Conservation (phyloP, 805 yeast genomes). For the Candida ascalaphidarum region DNA sequence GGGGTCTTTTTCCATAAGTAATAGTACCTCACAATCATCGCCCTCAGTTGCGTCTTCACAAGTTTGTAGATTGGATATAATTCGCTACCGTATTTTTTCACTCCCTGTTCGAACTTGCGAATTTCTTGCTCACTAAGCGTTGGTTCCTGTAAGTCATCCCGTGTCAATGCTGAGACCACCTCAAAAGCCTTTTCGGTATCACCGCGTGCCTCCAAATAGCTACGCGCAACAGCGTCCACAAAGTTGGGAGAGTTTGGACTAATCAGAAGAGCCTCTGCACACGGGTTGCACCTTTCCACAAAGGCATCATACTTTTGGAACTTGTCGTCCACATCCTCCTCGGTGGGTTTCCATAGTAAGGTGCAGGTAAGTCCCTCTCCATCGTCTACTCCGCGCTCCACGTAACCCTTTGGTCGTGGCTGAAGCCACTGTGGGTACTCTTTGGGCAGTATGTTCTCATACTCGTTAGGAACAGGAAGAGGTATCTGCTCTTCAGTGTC, state of each 20-base stretch:
- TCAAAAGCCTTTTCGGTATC: conserved; percentile 42
- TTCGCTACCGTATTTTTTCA: conserved; percentile 67
- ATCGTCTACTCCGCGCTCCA: conserved; percentile 75
- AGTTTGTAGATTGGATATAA: conserved; percentile 61
- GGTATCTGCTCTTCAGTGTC: conserved; percentile 8
- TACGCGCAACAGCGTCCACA: conserved; percentile 60
- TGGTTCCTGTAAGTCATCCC: conserved; percentile 66
- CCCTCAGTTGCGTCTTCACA: conserved; percentile 64
- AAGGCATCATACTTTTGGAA: background rate
- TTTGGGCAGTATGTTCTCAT: conserved; percentile 25
- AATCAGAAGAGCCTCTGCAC: conserved; percentile 49
- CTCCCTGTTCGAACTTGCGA: conserved; percentile 64
- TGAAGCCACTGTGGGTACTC: conserved; percentile 71
- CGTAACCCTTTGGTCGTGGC: conserved; percentile 69
- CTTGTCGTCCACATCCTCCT: conserved; percentile 11
- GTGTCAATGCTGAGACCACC: conserved; percentile 39
- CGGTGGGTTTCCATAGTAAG: conserved; percentile 56
- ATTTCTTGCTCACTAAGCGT: conserved; percentile 60
- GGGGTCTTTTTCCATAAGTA: conserved; percentile 88
- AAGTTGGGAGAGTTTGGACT: conserved; percentile 71
- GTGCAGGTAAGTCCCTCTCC: conserved; percentile 43
- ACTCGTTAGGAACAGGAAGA: conserved; percentile 42
- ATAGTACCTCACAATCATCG: conserved; percentile 80
- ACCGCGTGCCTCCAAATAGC: conserved; percentile 44
- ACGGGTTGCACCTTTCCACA: conserved; percentile 42